phyloP scores from a whole-genome alignment of 176 grass and related monocot species.

The Lolium perenne region DNA sequence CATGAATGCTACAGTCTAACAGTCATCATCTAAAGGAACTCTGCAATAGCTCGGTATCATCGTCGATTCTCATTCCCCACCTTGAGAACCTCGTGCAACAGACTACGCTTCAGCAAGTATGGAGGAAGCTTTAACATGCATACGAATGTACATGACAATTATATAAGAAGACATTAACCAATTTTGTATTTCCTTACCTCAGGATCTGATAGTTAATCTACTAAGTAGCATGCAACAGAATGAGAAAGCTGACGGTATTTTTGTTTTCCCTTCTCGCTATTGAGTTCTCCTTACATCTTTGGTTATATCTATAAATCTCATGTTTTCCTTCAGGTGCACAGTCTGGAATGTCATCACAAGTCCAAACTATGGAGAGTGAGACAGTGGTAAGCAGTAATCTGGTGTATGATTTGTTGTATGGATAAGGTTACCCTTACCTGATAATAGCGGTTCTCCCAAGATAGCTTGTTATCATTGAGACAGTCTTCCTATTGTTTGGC shows the following conservation, averaged over 20 bases:
- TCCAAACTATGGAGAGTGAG: conserved; percentile 50
- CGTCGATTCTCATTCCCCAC: conserved; percentile 84
- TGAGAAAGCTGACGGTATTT: conserved; percentile 73
- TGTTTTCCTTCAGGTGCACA: conserved; percentile 56
- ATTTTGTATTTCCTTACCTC: conserved; percentile 44
- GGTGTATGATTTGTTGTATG: conserved; percentile 17
- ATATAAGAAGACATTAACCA: conserved; percentile 35
- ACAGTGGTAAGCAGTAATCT: conserved; percentile 45
- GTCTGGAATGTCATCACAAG: conserved; percentile 62
- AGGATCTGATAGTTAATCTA: conserved; percentile 91
- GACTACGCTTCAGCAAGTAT: conserved; percentile 93
- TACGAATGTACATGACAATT: conserved; percentile 32
- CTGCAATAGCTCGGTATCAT: conserved; percentile 70
- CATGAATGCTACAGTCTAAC: conserved; percentile 56
- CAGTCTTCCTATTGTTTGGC: conserved; percentile 38
- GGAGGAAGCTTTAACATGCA: conserved; percentile 27
- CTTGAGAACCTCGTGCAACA: conserved; percentile 98
- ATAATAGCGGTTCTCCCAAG: background rate
- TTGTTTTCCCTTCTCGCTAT: background rate
- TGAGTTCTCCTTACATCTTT: conserved; percentile 16
- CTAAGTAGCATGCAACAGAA: conserved; percentile 88
- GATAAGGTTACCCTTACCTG: background rate
- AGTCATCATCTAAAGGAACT: conserved; percentile 73
- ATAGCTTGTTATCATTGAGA: conserved; percentile 27
- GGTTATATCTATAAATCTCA: conserved; percentile 7